Conservation (phyloP, 345 rosid species). For the Sonneratia alba region DNA sequence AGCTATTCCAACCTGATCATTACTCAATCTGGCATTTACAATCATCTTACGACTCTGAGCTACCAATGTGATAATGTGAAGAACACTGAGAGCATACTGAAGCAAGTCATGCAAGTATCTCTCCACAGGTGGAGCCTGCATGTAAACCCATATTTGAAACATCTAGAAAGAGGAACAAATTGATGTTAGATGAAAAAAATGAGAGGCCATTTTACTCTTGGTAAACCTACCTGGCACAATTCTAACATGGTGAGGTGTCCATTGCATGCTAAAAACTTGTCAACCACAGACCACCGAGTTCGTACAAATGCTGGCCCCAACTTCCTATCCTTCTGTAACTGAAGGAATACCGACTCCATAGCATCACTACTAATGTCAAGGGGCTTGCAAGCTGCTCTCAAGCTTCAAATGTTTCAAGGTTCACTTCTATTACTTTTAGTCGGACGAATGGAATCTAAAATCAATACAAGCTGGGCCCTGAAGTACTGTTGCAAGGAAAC, state of each 20-base stretch:
- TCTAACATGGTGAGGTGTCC: conserved; percentile 92
- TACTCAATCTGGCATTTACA: conserved; percentile 71
- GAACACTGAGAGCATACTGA: conserved; percentile 93
- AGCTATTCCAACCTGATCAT: conserved; percentile 83
- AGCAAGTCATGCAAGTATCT: conserved; percentile 93
- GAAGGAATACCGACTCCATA: conserved; percentile 76
- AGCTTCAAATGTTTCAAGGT: conserved; percentile 55
- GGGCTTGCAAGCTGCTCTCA: conserved; percentile 88
- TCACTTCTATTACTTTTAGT: conserved; percentile 64
- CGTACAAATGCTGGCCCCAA: conserved; percentile 86
- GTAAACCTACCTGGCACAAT: conserved; percentile 69
- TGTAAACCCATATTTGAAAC: conserved; percentile 12
- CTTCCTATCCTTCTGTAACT: conserved; percentile 92
- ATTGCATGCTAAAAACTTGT: conserved; percentile 54
- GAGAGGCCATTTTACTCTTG: not conserved
- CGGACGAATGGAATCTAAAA: conserved; percentile 87
- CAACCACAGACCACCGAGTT: conserved; percentile 79
- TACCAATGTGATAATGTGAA: conserved; percentile 78
- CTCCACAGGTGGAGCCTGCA: conserved; percentile 92
- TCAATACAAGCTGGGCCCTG: conserved; percentile 87
- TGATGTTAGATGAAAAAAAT: not conserved
- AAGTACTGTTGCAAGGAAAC: conserved; percentile 94
- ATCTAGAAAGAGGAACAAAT: not conserved
- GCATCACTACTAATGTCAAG: conserved; percentile 84
- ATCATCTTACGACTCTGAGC: conserved; percentile 85